A percentile compares a stretch with the other conserved stretches of the same genome.
Evolutionary conservation across 495 filamentous ascomycete species (phyloP).

Genomic region (Evansstolkia leycettana): DNA sequence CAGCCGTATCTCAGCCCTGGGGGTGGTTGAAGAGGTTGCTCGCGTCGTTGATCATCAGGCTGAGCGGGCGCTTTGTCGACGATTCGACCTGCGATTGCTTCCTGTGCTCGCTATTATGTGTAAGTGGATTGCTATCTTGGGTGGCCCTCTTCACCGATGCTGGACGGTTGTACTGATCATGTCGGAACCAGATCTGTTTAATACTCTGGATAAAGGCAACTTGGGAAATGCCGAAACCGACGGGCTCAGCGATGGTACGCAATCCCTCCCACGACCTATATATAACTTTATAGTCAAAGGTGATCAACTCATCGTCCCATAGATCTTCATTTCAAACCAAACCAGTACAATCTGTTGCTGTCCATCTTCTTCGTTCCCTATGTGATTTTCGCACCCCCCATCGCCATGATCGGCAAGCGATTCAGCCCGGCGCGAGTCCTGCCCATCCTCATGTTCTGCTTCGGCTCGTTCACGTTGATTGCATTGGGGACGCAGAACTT

Average conservation of each 20-base stretch:
- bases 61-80: conserved; percentile 49
- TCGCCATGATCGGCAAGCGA: conserved; percentile 59
- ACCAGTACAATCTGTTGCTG: conserved; percentile 61
- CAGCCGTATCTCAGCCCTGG: conserved; percentile 15
- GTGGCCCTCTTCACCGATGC: no score
- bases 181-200: conserved; percentile 41
- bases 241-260: conserved; percentile 34
- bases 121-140: no score
- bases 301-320: conserved; percentile 5
- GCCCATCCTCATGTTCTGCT: conserved; percentile 55
- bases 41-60: conserved; percentile 33
- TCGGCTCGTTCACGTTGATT: conserved; percentile 47
- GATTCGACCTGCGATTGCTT: conserved; percentile 50
- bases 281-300: neutral
- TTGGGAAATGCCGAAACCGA: conserved; percentile 61
- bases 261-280: neutral
- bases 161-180: neutral
- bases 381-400: conserved; percentile 52
- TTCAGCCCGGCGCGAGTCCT: conserved; percentile 52
- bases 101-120: conserved; percentile 55
- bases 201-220: conserved; percentile 46
- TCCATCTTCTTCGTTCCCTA: conserved; percentile 72
- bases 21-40: conserved; percentile 22
- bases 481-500: conserved; percentile 46
- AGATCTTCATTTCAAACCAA: conserved; percentile 43